These are phyloP conservation scores for Stagonosporopsis rhizophila DNA, from an alignment of 2,329 filamentous ascomycete species.

Conservation along the genomic window DNA sequence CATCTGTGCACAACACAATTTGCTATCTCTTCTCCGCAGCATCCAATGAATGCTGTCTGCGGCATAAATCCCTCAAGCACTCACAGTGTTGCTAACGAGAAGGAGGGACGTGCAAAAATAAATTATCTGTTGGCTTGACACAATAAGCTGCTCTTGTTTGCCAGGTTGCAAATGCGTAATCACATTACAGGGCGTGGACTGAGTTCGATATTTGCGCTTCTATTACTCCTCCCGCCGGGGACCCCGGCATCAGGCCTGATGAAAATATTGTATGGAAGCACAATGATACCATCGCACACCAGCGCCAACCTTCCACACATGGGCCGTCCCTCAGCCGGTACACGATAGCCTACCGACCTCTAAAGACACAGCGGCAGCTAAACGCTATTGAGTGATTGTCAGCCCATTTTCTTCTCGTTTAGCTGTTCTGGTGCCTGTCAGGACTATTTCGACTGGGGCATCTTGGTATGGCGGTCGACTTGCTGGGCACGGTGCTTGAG, in stretches of 20 bases:
- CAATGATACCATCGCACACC: not conserved
- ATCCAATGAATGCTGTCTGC: not conserved
- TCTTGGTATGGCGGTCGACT: not conserved
- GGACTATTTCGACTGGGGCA: not conserved
- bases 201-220: not conserved
- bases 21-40: constrained; percentile 4
- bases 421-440: not conserved
- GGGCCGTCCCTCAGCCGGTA: not conserved
- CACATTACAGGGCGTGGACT: too few species aligned
- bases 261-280: not conserved
- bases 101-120: not conserved
- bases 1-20: not conserved
- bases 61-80: not conserved
- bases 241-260: not conserved
- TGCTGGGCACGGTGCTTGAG: not conserved
- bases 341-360: not conserved
- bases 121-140: not conserved
- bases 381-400: not conserved
- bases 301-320: not conserved
- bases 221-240: not conserved
- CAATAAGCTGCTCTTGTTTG: not conserved
- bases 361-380: constrained; percentile 5
- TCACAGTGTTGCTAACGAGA: not conserved
- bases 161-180: not conserved
- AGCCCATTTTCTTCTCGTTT: not conserved